phyloP scores from a whole-genome alignment of 495 filamentous ascomycete genomes.

The Hyaloscypha finlandica region DNA sequence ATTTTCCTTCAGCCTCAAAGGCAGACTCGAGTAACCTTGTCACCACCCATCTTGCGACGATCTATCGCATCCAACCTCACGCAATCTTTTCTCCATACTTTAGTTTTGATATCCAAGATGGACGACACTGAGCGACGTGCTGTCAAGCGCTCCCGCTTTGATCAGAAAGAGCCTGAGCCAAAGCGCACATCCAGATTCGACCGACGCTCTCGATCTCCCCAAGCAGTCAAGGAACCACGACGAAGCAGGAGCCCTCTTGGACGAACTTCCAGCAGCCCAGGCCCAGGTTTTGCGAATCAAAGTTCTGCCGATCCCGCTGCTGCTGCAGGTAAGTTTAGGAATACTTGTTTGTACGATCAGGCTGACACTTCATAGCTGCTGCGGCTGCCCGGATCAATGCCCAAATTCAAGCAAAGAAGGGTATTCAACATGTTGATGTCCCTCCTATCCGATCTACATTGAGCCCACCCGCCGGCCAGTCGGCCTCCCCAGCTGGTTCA shows the following conservation, averaged over 20 bases:
- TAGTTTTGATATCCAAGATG: slow-evolving; percentile 48
- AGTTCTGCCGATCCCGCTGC: slow-evolving; percentile 70
- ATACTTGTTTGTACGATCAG: background rate
- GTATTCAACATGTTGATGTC: slow-evolving; percentile 90
- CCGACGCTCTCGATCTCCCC: slow-evolving; percentile 80
- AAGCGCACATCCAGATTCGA: slow-evolving; percentile 76
- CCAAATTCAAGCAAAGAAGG: slow-evolving; percentile 87
- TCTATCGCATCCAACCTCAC: background rate
- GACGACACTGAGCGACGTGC: slow-evolving; percentile 74
- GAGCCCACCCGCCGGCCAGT: slow-evolving; percentile 30
- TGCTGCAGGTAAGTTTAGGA: slow-evolving; percentile 68
- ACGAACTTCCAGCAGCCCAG: slow-evolving; percentile 46
- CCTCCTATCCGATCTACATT: slow-evolving; percentile 71
- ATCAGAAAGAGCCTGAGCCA: slow-evolving; percentile 80
- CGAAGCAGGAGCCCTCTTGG: slow-evolving; percentile 81
- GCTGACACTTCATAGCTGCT: slow-evolving; percentile 58
- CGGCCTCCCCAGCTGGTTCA: slow-evolving; percentile 26
- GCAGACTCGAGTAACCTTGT: background rate
- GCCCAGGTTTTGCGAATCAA: slow-evolving; percentile 42
- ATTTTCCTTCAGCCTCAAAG: slow-evolving; percentile 13
- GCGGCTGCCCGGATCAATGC: slow-evolving; percentile 95
- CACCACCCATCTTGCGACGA: background rate
- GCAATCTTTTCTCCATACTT: background rate
- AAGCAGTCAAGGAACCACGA: slow-evolving; percentile 53
- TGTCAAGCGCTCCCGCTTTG: slow-evolving; percentile 86